Conservation (phyloP, 2,329 filamentous ascomycete species). For the Epichloe coenophiala region DNA sequence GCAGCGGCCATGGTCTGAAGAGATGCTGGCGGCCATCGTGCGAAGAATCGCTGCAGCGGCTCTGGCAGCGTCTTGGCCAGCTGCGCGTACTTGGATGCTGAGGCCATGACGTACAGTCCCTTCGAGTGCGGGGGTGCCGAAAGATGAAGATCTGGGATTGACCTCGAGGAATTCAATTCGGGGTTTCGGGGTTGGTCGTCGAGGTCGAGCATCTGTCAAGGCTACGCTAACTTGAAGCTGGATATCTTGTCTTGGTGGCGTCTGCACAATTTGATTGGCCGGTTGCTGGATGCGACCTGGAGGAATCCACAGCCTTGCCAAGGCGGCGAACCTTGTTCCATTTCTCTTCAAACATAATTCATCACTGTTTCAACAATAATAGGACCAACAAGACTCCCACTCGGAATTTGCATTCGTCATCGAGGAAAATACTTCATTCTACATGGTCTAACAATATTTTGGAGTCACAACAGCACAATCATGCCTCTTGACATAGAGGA, state of each 20-base stretch:
- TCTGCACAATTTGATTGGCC: slow-evolving; percentile 5
- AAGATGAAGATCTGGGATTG: background rate
- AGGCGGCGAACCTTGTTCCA: background rate
- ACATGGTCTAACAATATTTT: background rate
- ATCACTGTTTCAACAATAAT: too few species aligned
- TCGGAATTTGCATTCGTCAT: too few species aligned
- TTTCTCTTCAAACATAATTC: too few species aligned
- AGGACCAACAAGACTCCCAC: too few species aligned
- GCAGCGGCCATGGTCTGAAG: slow-evolving; percentile 34
- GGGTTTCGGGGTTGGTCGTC: background rate
- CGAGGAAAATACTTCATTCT: too few species aligned
- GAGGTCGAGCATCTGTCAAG: slow-evolving; percentile 2
- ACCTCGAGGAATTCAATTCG: background rate
- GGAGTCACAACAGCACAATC: background rate
- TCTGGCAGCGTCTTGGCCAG: slow-evolving; percentile 63
- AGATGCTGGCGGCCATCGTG: slow-evolving; percentile 66
- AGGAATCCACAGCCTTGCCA: slow-evolving; percentile 7
- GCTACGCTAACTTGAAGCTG: slow-evolving; percentile 3
- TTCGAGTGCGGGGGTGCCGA: background rate
- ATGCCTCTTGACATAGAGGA: slow-evolving; percentile 67
- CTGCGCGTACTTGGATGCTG: slow-evolving; percentile 30
- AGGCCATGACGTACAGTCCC: slow-evolving; percentile 17
- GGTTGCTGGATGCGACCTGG: background rate
- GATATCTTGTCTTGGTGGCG: background rate
- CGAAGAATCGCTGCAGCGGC: slow-evolving; percentile 74